Base-by-base conservation (phyloP, 2,329 filamentous ascomycete species). In the Ophiostoma angusticollis region DNA sequence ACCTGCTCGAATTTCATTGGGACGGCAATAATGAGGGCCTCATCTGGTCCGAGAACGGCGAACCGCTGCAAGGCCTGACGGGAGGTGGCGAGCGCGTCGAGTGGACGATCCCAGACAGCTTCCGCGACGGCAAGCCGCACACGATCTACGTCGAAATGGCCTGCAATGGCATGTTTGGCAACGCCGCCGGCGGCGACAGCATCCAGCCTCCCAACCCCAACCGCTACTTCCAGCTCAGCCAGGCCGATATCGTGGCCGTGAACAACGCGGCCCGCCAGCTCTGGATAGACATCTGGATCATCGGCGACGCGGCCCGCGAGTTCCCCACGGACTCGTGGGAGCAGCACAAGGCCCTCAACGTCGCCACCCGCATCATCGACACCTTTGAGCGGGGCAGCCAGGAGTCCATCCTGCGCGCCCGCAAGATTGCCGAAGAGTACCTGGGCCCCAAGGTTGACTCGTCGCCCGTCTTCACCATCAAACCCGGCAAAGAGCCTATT, bases 131-230 rank as follows among this genome's bases (percentile, higher is more conserved):
- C 38, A 78, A 89, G 56, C 74, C 86, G 52, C 87, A 96, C 57
- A 76, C 71, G 14, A 83, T 98, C 52, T 98, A 95, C 58, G 80
- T 98, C 47, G 91, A 98, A 63, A 94, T 96, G 84, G 91, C 91
- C 16, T 96, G 91, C 63, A 98, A 98, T 58, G 79, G 80, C 58
- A 96, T 96, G 87, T 96, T 96, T 62, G 91, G 91, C 50, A 94
- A 94, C 57, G 81, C 86, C 0, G 71, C 80, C 0, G 80, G 42
- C 16, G 85, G 84, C 19, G 84, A 93, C 57, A 76, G 70, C 23
- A 96, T 95, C 49, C 84, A 93, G 56, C 86, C 91, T 12, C 91
- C 91, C 0, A 69, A 81, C 43, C 82, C 84, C n/a, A 76, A 95
- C 64, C 81, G 72, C 51, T 83, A 81, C 55, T 98, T 81, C 57